Conservation (phyloP, 1,284 basidiomycete genomes). For the Thecaphora thlaspeos region DNA sequence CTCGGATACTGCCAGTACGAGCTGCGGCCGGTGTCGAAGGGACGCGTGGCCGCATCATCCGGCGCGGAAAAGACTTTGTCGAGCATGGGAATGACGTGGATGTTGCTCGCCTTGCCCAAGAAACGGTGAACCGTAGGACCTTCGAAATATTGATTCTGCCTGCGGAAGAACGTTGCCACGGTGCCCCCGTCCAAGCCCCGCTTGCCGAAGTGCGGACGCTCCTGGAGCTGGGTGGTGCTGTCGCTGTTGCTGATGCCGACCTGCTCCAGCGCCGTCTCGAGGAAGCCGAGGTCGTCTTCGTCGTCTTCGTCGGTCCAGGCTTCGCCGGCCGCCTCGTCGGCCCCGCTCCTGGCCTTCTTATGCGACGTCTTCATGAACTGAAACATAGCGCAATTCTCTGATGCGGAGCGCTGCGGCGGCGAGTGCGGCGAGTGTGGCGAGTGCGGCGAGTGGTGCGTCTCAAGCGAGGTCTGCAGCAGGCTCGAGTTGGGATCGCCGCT, state of each 20-base stretch:
- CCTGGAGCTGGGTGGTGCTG: not conserved
- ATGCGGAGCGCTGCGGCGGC: no score
- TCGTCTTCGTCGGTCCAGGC: conserved; percentile 24
- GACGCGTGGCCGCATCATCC: not conserved
- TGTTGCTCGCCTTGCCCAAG: conserved; percentile 43
- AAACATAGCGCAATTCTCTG: not conserved
- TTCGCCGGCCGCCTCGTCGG: conserved; percentile 1
- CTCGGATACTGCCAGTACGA: conserved; percentile 23
- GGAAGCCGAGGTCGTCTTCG: conserved; percentile 38
- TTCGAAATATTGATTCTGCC: not conserved
- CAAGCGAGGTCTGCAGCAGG: not conserved
- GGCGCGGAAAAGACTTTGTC: conserved; percentile 12
- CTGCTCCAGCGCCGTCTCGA: conserved; percentile 6
- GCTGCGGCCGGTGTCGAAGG: not conserved
- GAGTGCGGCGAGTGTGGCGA: not conserved
- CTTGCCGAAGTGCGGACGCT: no score
- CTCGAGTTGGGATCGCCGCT: not conserved
- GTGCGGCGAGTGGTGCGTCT: not conserved
- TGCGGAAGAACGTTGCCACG: not conserved
- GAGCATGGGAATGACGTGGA: conserved; percentile 39
- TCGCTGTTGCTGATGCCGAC: conserved; percentile 8
- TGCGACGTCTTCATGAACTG: conserved; percentile 5
- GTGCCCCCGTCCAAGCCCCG: not conserved
- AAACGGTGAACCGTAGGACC: conserved; percentile 19
- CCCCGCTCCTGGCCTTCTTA: conserved; percentile 11